phyloP scores from a whole-genome alignment of 805 yeast species.

The Candida ficus region DNA sequence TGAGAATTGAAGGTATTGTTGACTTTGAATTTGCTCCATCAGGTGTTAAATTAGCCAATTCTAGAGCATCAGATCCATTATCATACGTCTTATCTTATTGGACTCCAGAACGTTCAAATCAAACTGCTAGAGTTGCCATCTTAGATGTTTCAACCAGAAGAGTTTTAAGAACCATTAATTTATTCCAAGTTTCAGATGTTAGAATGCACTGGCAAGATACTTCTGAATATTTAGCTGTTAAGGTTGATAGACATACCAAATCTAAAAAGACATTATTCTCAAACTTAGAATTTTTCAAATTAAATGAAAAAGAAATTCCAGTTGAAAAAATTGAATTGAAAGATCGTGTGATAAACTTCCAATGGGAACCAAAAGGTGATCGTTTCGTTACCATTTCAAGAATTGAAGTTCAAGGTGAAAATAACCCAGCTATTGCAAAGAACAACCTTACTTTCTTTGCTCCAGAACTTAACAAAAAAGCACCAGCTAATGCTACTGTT shows the following conservation, averaged over 20 bases:
- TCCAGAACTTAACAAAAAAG: conserved; percentile 55
- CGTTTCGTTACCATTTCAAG: conserved; percentile 78
- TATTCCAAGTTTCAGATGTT: conserved; percentile 92
- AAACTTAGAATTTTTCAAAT: conserved; percentile 85
- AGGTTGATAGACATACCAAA: conserved; percentile 95
- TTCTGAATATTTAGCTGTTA: conserved; percentile 80
- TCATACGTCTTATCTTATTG: conserved; percentile 81
- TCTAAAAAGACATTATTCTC: conserved; percentile 89
- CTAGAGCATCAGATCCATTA: conserved; percentile 45
- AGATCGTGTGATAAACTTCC: conserved; percentile 81
- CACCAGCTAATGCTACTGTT: conserved; percentile 35
- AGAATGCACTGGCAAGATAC: conserved; percentile 91
- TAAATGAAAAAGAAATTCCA: conserved; percentile 85
- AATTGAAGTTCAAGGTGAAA: conserved; percentile 37
- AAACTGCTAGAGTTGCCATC: conserved; percentile 89
- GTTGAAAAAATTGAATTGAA: conserved; percentile 91
- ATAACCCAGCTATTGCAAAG: conserved; percentile 58
- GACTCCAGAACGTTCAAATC: conserved; percentile 93
- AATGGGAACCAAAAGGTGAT: conserved; percentile 94
- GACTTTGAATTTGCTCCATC: conserved; percentile 97
- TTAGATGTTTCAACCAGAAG: conserved; percentile 82
- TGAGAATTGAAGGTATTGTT: conserved; percentile 76
- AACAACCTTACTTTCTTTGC: conserved; percentile 78
- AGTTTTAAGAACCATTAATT: conserved; percentile 83
- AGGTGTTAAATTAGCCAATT: conserved; percentile 60